Conservation (phyloP, 768 basidiomycete species). For the Pluteus cervinus region DNA sequence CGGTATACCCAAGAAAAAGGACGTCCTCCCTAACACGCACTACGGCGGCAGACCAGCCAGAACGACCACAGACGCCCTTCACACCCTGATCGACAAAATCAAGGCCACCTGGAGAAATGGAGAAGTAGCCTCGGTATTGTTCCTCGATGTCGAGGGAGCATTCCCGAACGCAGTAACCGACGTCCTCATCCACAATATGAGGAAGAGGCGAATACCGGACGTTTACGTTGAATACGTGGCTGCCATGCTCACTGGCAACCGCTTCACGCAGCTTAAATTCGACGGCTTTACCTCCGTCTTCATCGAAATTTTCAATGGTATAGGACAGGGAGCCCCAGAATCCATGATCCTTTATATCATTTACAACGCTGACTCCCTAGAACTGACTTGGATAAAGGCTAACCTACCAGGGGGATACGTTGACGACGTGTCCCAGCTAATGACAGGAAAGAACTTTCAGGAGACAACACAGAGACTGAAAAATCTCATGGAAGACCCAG, state of each 20-base stretch:
- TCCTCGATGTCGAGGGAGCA: conserved; percentile 37
- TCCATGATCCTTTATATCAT: conserved; percentile 9
- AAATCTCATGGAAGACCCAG: too few species aligned
- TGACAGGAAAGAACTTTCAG: too few species aligned
- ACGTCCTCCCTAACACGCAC: conserved; percentile 27
- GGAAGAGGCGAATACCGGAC: conserved; percentile 18
- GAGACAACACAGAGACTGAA: too few species aligned
- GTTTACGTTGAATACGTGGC: too few species aligned
- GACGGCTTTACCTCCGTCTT: conserved; percentile 9
- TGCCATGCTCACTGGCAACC: too few species aligned
- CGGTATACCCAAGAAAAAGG: conserved; percentile 25
- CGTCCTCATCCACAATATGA: conserved; percentile 24
- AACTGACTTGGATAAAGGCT: too few species aligned
- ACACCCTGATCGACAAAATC: conserved; percentile 24
- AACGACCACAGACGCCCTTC: conserved; percentile 28
- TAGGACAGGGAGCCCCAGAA: conserved; percentile 9
- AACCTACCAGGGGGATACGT: too few species aligned
- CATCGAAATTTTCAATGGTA: conserved; percentile 4
- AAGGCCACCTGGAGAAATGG: conserved; percentile 28
- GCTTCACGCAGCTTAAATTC: conserved; percentile 7
- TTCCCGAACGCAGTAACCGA: conserved; percentile 32
- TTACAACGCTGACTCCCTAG: too few species aligned
- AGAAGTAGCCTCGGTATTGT: conserved; percentile 28
- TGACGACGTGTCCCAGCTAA: too few species aligned
- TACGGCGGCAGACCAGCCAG: conserved; percentile 34